Percentiles rank a stretch among this genome's conserved stretches.
Conservation (phyloP, 345 rosid species). For the Dovyalis caffra region DNA sequence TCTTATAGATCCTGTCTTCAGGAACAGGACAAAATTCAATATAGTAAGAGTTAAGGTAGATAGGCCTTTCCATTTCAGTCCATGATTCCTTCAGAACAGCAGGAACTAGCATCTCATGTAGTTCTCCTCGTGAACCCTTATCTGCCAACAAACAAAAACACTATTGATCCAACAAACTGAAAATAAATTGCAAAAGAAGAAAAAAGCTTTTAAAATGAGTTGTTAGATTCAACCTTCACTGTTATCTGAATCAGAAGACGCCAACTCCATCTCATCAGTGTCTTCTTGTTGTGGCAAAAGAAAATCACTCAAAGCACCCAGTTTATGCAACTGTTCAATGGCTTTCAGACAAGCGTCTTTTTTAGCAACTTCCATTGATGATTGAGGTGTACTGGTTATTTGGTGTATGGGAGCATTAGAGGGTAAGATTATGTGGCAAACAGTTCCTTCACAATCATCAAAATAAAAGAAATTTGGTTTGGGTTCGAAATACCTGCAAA, state of each 20-base stretch:
- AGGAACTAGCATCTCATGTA: conserved; percentile 83
- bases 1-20: conserved; percentile 64
- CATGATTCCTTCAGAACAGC: conserved; percentile 51
- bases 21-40: conserved; percentile 68
- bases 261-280: conserved; percentile 34
- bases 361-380: conserved; percentile 76
- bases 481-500: conserved; percentile 77
- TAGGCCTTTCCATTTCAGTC: conserved; percentile 38
- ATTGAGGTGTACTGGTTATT: conserved; percentile 51
- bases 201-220: conserved; percentile 5
- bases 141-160: conserved; percentile 42
- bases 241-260: conserved; percentile 33
- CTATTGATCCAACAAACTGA: neutral
- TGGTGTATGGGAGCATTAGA: conserved; percentile 76
- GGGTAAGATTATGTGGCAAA: conserved; percentile 72
- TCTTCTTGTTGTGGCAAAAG: conserved; percentile 53
- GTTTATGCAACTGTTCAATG: conserved; percentile 69
- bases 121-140: conserved; percentile 52
- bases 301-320: conserved; percentile 68
- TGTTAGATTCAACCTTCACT: conserved; percentile 51
- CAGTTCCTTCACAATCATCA: conserved; percentile 71
- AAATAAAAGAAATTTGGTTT: conserved; percentile 65
- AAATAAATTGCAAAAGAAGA: conserved; percentile 8
- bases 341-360: conserved; percentile 82
- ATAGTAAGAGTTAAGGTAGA: conserved; percentile 51